These are phyloP conservation scores for Globisporangium paddicum DNA, from an alignment of 352 stramenopile genomes.

Conservation along the genomic window DNA sequence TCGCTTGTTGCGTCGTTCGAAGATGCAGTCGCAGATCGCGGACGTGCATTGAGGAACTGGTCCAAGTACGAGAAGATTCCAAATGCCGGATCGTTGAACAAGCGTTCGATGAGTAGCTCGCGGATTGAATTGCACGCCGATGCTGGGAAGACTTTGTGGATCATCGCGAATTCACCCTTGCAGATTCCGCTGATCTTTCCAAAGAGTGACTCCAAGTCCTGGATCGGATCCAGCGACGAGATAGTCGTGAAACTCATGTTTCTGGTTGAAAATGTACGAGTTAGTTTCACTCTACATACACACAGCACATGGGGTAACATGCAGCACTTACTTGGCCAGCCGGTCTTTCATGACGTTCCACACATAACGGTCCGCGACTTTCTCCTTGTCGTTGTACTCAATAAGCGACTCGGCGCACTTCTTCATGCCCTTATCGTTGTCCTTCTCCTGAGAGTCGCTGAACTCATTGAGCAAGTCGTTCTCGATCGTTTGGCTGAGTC, in stretches of 20 bases:
- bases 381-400: constrained; percentile 82
- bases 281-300: background rate
- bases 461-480: constrained; percentile 73
- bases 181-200: constrained; percentile 56
- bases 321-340: constrained; percentile 39
- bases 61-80: constrained; percentile 75
- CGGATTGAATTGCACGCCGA: constrained; percentile 37
- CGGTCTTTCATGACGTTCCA: constrained; percentile 83
- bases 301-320: background rate
- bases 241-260: constrained; percentile 13
- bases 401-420: constrained; percentile 66
- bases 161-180: constrained; percentile 64
- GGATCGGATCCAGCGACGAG: constrained; percentile 46
- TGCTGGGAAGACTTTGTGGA: constrained; percentile 54
- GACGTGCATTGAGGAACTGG: constrained; percentile 45
- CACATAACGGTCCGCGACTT: constrained; percentile 75
- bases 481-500: constrained; percentile 70
- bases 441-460: constrained; percentile 60
- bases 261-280: constrained; percentile 6
- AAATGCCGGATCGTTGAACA: constrained; percentile 80
- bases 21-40: constrained; percentile 10
- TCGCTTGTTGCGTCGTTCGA: background rate
- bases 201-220: constrained; percentile 62
- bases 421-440: constrained; percentile 40
- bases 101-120: constrained; percentile 58